Evolutionary conservation across 441 rosid species (phyloP), one percentile per base, ranked within the genome.

Genomic region (Adansonia grandidieri): DNA sequence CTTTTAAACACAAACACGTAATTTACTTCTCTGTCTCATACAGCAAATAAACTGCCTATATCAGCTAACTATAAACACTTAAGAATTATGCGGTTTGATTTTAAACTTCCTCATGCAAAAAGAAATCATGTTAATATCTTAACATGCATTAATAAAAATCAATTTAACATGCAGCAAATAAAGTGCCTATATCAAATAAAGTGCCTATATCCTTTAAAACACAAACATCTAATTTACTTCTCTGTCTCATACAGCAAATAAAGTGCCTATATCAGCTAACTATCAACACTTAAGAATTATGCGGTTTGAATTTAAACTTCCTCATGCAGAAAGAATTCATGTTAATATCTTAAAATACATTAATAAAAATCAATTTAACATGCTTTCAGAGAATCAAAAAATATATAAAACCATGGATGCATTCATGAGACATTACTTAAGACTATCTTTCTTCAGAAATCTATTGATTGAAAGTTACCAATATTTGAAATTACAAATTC

Each of bases 401-500:
- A 68, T 13, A 56, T 24, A 24, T 20, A 68, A 20, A 50, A 48
- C 57, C 74, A 50, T 14, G 24, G 9, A 32, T 13, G 22, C 0
- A 2, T 40, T 71, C 11, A 2, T 51, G 17, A 71, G 24, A 22
- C 62, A 65, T 40, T 7, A 40, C 15, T 15, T 40, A 40, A 51
- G 62, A 53, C 45, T 9, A n/a, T 54, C 71, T 42, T 66, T 37
- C 24, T 66, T 40, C 24, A 66, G 19, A 65, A 65, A 65, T 15
- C 14, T 32, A 32, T 65, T 13, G 8, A 64, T 28, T 65, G 4
- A 65, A 65, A 65, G 62, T 17, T 56, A 42, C 1, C 50, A 66
- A 19, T 40, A 66, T 19, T n/a, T 56, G 22, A n/a, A 6, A 56
- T 53, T n/a, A 6, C 9, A 56, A 56, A 13, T 15, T 50, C 9